Evolutionary conservation across 2,329 filamentous ascomycete species (phyloP), one percentile per base, ranked within the genome.

Genomic region (Calonectria hongkongensis): DNA sequence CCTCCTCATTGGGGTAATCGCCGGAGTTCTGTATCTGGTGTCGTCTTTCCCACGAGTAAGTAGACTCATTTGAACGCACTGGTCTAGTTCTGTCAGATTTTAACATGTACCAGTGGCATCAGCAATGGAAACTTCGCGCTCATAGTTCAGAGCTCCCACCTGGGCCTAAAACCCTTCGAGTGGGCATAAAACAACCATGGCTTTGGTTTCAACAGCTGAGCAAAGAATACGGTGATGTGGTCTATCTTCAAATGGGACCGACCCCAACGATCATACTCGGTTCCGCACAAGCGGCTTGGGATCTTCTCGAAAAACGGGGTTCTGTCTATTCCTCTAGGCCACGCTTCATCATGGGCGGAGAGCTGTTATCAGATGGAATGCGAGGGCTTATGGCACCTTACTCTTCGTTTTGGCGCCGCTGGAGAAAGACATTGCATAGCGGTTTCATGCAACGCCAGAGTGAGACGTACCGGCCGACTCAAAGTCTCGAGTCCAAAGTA

Each of bases 321-420:
- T 80, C 84, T 3, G 82, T 85, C 47, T 87, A 85, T 69, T 87
- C 86, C 0, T 87, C 86, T 0, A 82, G 86, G 0, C 86, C 86
- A 0, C 81, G 86, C 3, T 87, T 88, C 73, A 86, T 87, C 70
- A 85, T 87, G 81, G 86, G 86, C 30, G 83, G 84, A 2, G 85
- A 87, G 50, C 78, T 86, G 0, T 78, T 87, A 0, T 87, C 86
- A 0, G 83, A 81, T 0, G 85, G 85, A 0, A 81, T 86, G 81
- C 80, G 85, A 4, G 85, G 85, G 0, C 77, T 87, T 5, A 87
- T 87, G 81, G 83, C 86, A 4, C 85, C 85, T 0, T 87, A 87
- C 73, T 81, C 81, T 0, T 71, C 81, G 0, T 86, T 83, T 56
- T 87, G 86, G 86, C 76, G 85, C 18, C 81, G 85, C 0, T 87